phyloP scores from a whole-genome alignment of 306 rosid genomes.

The Malus fusca region DNA sequence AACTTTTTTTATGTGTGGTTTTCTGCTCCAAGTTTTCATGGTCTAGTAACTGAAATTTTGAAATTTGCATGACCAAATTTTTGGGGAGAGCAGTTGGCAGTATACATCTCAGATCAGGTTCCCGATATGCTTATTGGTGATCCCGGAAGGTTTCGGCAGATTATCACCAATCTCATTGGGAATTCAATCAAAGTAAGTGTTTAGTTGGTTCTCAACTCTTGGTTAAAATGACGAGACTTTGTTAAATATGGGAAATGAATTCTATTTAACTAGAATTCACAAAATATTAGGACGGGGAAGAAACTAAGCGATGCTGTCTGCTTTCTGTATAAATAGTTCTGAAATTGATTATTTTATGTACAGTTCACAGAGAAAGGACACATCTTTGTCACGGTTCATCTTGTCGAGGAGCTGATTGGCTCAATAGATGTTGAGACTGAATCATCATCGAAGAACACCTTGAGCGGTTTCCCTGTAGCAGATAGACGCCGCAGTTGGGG shows the following conservation, averaged over 20 bases:
- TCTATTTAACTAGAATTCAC: not conserved
- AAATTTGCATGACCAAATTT: constrained; percentile 25
- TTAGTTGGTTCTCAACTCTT: not conserved
- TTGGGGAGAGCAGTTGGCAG: constrained; percentile 57
- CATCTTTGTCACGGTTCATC: constrained; percentile 82
- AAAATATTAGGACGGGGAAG: too few relatives aligned
- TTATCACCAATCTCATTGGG: constrained; percentile 80
- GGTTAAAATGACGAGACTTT: not conserved
- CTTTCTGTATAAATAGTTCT: not conserved
- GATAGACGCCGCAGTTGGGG: constrained; percentile 66
- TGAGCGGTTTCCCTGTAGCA: constrained; percentile 79
- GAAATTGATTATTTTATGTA: constrained; percentile 24
- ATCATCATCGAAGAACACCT: constrained; percentile 51
- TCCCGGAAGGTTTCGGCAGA: constrained; percentile 86
- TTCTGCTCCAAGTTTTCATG: constrained; percentile 5
- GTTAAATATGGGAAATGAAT: not conserved
- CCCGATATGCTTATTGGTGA: constrained; percentile 77
- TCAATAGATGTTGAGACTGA: constrained; percentile 66
- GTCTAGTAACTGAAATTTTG: constrained; percentile 15
- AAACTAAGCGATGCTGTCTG: not conserved
- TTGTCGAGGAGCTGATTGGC: constrained; percentile 67
- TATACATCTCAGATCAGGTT: constrained; percentile 71
- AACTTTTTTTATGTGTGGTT: not conserved
- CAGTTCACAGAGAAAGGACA: constrained; percentile 98
- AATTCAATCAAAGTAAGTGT: constrained; percentile 72